A percentile compares a stretch with the other conserved stretches of the same genome.
Conservation (phyloP, 805 yeast species). For the Kodamaea nitidulidarum region DNA sequence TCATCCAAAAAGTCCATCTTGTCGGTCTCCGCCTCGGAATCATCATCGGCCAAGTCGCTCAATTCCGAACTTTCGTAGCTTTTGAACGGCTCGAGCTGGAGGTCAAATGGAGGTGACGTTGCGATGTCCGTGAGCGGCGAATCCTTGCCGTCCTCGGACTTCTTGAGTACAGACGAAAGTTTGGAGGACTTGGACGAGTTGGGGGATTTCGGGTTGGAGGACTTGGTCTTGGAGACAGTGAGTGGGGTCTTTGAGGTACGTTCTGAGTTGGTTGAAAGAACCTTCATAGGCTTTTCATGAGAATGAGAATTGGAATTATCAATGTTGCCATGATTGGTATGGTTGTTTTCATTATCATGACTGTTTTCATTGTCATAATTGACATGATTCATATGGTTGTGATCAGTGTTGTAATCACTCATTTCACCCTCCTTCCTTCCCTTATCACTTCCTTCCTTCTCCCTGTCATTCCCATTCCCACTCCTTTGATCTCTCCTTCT, state of each 20-base stretch:
- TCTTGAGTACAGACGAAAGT: background rate
- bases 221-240: background rate
- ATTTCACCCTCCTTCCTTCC: no score
- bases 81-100: constrained; percentile 17
- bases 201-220: background rate
- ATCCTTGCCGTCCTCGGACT: constrained; percentile 24
- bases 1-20: constrained; percentile 59
- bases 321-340: background rate
- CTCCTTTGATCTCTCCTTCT: background rate
- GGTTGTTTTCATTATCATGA: background rate
- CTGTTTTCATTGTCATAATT: background rate
- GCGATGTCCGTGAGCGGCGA: constrained; percentile 40
- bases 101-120: constrained; percentile 38
- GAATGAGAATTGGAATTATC: no score
- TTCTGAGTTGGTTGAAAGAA: no score
- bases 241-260: no score
- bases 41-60: constrained; percentile 54
- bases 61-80: constrained; percentile 39
- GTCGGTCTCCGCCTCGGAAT: constrained; percentile 90
- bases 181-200: background rate
- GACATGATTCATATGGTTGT: background rate
- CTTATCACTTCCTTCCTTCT: background rate
- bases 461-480: background rate
- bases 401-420: background rate
- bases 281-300: no score